Evolutionary conservation across 371 early-diverging fungal species (phyloP), one percentile per base, ranked within the genome.

Genomic region (Mortierella sp.): DNA sequence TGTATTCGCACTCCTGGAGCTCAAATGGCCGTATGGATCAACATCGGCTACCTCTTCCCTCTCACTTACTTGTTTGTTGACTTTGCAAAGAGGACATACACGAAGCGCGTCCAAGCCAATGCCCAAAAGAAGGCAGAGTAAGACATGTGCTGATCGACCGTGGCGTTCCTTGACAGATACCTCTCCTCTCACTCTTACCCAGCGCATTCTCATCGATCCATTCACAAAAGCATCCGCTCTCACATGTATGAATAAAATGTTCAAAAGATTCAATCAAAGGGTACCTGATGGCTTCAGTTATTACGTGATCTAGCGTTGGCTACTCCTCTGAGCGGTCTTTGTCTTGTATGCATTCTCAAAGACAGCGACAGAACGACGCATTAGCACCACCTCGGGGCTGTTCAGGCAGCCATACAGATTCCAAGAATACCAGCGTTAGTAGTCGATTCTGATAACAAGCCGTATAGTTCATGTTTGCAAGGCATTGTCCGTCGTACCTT

Each of bases 51-150:
- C 64, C 82, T 95, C 29, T 85, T 91, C 63, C 94, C 95, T 22
- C 83, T 95, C 27, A 90, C 89, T 49, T 89, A 87, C 53, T 83
- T 94, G 44, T 95, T 95, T 65, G 85, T 89, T 21, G 88, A 91
- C 50, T 94, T 94, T 81, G 89, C 91, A 47, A 84, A 82, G 70
- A 80, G 77, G 51, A 91, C 92, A 6, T 93, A 93, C 76, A 50
- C 76, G 48, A 79, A 82, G 74, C 61, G 71, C 24, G 9, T 19
- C 24, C 67, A 63, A 13, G 19, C 14, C 45, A 68, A 68, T 48
- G 25, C 64, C 41, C 49, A 61, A 54, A 86, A 88, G 79, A 86
- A 88, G 81, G 56, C 70, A 27, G 67, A 85, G 54, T 88, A 87
- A 83, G 62, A 10, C 16, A 13, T 13, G 31, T 28, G 9, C 40